These are phyloP conservation scores for Globisporangium echinulatum DNA, from an alignment of 352 stramenopile species.

Conservation along the genomic window DNA sequence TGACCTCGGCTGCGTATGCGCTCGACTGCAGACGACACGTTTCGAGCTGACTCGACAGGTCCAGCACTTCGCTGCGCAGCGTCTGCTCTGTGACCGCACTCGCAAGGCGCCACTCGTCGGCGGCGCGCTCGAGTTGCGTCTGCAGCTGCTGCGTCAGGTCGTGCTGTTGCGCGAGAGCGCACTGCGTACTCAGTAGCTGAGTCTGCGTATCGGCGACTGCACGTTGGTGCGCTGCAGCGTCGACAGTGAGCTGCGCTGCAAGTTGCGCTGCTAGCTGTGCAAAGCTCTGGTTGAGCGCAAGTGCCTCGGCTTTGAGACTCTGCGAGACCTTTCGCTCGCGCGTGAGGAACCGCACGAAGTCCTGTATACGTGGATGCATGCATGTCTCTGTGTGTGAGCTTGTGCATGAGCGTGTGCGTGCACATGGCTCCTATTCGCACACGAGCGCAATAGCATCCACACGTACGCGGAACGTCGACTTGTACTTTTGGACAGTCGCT, in stretches of 20 bases:
- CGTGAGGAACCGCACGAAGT: conserved; percentile 67
- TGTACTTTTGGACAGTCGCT: conserved; percentile 61
- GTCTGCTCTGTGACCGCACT: conserved; percentile 52
- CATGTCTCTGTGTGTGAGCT: background rate
- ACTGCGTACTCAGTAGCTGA: conserved; percentile 7
- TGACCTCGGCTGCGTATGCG: conserved; percentile 30
- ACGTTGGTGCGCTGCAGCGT: conserved; percentile 15
- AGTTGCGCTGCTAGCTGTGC: conserved; percentile 18
- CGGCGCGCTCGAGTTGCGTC: conserved; percentile 21
- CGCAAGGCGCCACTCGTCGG: conserved; percentile 32
- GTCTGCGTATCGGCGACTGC: conserved; percentile 8
- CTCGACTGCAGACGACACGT: conserved; percentile 33
- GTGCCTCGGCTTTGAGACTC: conserved; percentile 32
- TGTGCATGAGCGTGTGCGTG: background rate
- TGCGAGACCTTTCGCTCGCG: conserved; percentile 35
- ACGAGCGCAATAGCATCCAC: background rate
- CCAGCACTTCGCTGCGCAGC: conserved; percentile 53
- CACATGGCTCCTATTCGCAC: no score
- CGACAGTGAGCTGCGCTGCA: conserved; percentile 17
- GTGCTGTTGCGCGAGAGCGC: conserved; percentile 8
- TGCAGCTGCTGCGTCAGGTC: conserved; percentile 18
- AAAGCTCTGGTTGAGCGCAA: conserved; percentile 30
- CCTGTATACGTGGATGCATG: conserved; percentile 13
- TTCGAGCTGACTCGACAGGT: conserved; percentile 49
- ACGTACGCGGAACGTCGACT: conserved; percentile 55